A percentile compares a stretch with the other conserved stretches of the same genome.
phyloP scores from a whole-genome alignment of 2,329 filamentous ascomycete genomes.

The Phyllosticta citrichinensis region DNA sequence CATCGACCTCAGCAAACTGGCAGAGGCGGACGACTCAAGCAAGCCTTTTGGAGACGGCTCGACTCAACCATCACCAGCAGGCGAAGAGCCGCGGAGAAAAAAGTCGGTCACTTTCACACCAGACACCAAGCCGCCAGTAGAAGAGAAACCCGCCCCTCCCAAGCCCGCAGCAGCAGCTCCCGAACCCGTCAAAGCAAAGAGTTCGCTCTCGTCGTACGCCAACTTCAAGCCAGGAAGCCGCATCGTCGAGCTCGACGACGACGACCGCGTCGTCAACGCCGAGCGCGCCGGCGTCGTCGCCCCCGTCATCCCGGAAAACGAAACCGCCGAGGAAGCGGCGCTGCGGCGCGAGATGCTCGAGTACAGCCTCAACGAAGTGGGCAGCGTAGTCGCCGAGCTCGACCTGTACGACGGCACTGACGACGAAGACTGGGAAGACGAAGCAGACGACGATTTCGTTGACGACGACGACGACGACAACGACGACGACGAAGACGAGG shows the following conservation, averaged over 20 bases:
- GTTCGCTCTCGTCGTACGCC: neutral
- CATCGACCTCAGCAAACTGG: neutral
- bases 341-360: constrained; percentile 81
- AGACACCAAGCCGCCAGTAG: neutral
- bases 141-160: constrained; percentile 37
- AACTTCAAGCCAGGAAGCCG: constrained; percentile 25
- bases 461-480: constrained; percentile 41
- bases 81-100: neutral
- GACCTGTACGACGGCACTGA: constrained; percentile 62
- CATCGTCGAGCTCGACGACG: constrained; percentile 34
- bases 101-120: constrained; percentile 2
- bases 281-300: constrained; percentile 14
- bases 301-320: constrained; percentile 59
- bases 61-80: neutral
- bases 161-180: constrained; percentile 33
- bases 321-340: constrained; percentile 69
- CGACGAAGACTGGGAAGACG: constrained; percentile 36
- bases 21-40: neutral
- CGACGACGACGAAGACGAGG: constrained; percentile 40
- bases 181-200: constrained; percentile 14
- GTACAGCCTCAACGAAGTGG: constrained; percentile 81
- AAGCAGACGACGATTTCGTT: constrained; percentile 26
- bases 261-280: constrained; percentile 29
- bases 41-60: neutral
- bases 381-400: constrained; percentile 84